A percentile compares a stretch with the other conserved stretches of the same genome.
Conservation (phyloP, 2,329 filamentous ascomycete species). For the Neonectria punicea region DNA sequence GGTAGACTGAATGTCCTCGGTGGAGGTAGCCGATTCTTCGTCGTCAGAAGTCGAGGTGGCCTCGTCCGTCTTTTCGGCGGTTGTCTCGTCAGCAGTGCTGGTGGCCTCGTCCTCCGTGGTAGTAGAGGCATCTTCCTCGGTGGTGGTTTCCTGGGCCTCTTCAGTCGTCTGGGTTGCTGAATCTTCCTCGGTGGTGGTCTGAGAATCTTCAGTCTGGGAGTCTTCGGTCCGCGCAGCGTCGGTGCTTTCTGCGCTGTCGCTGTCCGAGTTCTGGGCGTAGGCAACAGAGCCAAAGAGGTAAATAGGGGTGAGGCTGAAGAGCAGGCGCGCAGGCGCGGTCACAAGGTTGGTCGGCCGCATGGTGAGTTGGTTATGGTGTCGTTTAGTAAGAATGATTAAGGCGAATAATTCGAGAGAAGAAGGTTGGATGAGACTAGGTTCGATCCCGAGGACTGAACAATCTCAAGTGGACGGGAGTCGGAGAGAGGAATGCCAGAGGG, state of each 20-base stretch:
- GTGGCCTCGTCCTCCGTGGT: conserved; percentile 31
- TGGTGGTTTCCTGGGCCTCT: conserved; percentile 10
- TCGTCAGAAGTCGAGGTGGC: conserved; percentile 35
- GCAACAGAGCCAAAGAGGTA: conserved; percentile 45
- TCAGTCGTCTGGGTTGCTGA: background rate
- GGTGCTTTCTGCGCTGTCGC: conserved; percentile 23
- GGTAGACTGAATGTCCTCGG: conserved; percentile 18
- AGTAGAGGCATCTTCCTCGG: conserved; percentile 13
- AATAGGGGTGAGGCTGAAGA: conserved; percentile 42
- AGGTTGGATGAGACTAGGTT: background rate
- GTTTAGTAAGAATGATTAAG: background rate
- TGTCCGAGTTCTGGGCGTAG: conserved; percentile 47
- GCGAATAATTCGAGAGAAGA: background rate
- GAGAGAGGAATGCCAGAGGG: conserved; percentile 10
- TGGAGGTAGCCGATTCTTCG: conserved; percentile 28
- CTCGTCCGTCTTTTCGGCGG: background rate
- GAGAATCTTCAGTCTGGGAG: conserved; percentile 11
- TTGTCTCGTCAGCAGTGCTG: conserved; percentile 34
- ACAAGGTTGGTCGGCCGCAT: conserved; percentile 45
- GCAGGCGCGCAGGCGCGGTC: conserved; percentile 39
- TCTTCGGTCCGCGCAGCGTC: conserved; percentile 16
- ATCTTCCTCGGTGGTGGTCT: conserved; percentile 15
- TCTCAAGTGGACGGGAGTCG: background rate
- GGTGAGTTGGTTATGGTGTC: conserved; percentile 16
- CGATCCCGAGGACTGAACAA: background rate